Percentiles rank a stretch among this genome's conserved stretches.
Evolutionary conservation across 2,329 filamentous ascomycete genomes (phyloP).

Genomic region (Ophiocordyceps camponoti-saundersi): DNA sequence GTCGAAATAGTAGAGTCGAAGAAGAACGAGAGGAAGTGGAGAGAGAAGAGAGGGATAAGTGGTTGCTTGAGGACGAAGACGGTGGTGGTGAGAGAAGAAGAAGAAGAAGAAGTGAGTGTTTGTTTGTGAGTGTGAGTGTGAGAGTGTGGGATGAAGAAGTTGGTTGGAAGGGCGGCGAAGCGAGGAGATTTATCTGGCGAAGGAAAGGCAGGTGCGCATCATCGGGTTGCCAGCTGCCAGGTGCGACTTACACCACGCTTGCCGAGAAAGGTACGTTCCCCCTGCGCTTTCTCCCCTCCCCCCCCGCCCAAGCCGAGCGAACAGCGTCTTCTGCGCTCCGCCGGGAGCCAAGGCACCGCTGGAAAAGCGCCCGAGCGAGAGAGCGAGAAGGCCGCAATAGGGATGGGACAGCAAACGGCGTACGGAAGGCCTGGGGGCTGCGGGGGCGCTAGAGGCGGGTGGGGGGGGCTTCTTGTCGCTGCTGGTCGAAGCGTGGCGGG

Average conservation of each 20-base stretch:
- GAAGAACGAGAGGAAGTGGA: not conserved
- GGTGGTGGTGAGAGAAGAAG: not conserved
- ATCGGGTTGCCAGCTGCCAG: constrained; percentile 1
- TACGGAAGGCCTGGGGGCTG: no score
- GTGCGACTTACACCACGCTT: not conserved
- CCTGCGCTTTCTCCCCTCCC: not conserved
- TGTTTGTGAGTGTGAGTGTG: not conserved
- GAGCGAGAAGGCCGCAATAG: not conserved
- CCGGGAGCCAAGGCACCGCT: not conserved
- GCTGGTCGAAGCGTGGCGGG: not conserved
- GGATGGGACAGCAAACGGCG: not conserved
- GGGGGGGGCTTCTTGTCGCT: not conserved
- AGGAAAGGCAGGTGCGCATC: constrained; percentile 2
- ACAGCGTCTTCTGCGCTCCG: not conserved
- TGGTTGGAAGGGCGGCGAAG: not conserved
- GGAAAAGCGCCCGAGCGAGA: not conserved
- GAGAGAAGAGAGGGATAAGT: not conserved
- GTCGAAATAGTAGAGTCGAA: no score
- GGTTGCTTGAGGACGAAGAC: not conserved
- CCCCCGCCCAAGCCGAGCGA: not conserved
- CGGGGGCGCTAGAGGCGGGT: not conserved
- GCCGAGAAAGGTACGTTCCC: not conserved
- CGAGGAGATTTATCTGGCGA: constrained; percentile 2
- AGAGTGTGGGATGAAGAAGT: constrained; percentile 1
- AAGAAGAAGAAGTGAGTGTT: not conserved